Percentiles rank a stretch among this genome's conserved stretches.
Conservation (phyloP, 805 yeast species). For the Starmerella etchellsii region DNA sequence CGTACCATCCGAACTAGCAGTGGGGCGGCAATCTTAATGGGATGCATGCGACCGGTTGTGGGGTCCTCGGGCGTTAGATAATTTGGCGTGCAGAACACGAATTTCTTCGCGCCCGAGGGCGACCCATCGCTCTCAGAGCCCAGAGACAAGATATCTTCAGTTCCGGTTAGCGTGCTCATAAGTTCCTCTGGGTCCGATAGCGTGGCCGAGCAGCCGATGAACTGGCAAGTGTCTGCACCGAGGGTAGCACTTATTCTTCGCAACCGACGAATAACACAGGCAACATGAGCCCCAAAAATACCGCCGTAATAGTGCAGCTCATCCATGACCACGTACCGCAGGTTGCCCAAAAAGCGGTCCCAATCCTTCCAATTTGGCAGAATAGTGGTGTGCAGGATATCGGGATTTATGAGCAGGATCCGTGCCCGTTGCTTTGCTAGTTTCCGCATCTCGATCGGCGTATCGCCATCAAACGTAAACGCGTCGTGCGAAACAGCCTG, state of each 20-base stretch:
- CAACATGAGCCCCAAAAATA: slow-evolving; percentile 84
- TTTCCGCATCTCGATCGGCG: slow-evolving; percentile 44
- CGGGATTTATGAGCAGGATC: slow-evolving; percentile 89
- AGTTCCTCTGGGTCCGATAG: slow-evolving; percentile 59
- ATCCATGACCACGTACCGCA: slow-evolving; percentile 67
- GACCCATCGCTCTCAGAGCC: slow-evolving; percentile 59
- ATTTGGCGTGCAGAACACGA: slow-evolving; percentile 81
- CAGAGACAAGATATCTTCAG: slow-evolving; percentile 3
- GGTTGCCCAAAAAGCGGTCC: slow-evolving; percentile 50
- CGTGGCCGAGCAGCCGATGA: slow-evolving; percentile 91
- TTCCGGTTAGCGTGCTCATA: slow-evolving; percentile 61
- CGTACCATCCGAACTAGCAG: slow-evolving; percentile 53
- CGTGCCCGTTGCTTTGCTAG: slow-evolving; percentile 50
- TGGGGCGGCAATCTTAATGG: slow-evolving; percentile 64
- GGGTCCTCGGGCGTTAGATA: slow-evolving; percentile 46
- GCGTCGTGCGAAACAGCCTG: slow-evolving; percentile 38
- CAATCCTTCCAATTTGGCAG: slow-evolving; percentile 67
- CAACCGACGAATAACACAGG: slow-evolving; percentile 68
- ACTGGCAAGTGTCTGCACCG: slow-evolving; percentile 44
- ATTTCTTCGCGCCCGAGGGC: slow-evolving; percentile 63
- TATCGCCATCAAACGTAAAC: slow-evolving; percentile 86
- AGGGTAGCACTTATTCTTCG: slow-evolving; percentile 46
- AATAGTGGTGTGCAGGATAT: slow-evolving; percentile 74
- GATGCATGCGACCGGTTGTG: slow-evolving; percentile 48
- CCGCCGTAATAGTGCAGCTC: slow-evolving; percentile 83